Conservation (phyloP, 2,329 filamentous ascomycete species). For the Microsporum ferrugineum region DNA sequence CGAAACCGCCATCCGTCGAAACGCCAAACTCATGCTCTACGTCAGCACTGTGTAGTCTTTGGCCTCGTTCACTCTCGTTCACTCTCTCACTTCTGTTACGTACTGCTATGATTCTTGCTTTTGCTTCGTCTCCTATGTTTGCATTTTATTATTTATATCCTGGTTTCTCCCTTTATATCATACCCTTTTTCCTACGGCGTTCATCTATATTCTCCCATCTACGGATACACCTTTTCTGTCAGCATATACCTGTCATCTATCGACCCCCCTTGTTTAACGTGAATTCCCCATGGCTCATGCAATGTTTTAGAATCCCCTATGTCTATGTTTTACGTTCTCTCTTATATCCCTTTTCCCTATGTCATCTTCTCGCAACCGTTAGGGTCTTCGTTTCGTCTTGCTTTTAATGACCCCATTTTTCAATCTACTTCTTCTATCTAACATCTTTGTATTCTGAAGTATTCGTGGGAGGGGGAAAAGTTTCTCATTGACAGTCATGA, state of each 20-base stretch:
- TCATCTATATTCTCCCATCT: not conserved
- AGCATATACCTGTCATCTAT: slow-evolving; percentile 2
- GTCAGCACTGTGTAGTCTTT: slow-evolving; percentile 35
- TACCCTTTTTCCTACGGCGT: not conserved
- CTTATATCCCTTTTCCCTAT: not conserved
- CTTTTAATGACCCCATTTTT: not conserved
- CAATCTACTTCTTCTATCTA: not conserved
- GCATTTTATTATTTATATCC: not conserved
- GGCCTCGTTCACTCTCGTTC: not conserved
- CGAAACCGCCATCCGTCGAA: slow-evolving; percentile 65
- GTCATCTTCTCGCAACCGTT: not conserved
- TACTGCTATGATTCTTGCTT: not conserved
- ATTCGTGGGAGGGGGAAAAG: not conserved
- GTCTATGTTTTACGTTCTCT: not conserved
- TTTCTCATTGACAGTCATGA: not conserved
- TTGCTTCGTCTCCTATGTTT: not conserved
- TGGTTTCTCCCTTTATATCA: not conserved
- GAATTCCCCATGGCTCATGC: not conserved
- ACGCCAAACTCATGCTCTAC: slow-evolving; percentile 75
- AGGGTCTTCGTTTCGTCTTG: not conserved
- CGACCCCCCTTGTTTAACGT: not conserved
- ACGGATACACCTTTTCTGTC: slow-evolving; percentile 1
- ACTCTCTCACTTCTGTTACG: not conserved
- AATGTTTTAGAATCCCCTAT: not conserved
- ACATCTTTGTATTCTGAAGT: not conserved